Evolutionary conservation across 2,329 filamentous ascomycete species (phyloP), one percentile per base, ranked within the genome.

Genomic region (Diplodia seriata): DNA sequence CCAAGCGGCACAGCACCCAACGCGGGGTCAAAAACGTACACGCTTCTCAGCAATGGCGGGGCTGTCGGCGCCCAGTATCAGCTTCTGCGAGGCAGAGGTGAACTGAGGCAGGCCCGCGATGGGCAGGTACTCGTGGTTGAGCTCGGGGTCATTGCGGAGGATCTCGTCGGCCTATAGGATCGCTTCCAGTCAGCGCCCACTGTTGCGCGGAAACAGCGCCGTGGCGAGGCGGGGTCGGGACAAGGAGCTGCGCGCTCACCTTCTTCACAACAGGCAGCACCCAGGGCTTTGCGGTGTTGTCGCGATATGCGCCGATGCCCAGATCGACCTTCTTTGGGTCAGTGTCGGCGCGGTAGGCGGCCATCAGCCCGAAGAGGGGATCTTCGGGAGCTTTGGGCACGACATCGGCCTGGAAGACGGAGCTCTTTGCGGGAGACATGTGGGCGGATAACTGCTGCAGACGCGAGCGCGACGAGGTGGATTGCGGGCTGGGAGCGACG

Each of bases 101-200:
- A 97, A 96, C 71, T 90, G 86, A 67, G 90, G 82, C 69, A 98
- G 86, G 76, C 95, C 95, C 70, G 93, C 91, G 79, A 99, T 99
- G 69, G 95, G 94, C 69, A 96, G 92, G 82, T 99, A 99, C 86
- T 99, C 95, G 85, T 99, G 94, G 84, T 99, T 97, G 74, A 97
- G 86, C 69, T 92, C 87, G 77, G 94, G 93, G 81, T 97, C 93
- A 78, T 91, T 90, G 80, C 90, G 91, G 73, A 98, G 87, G 75
- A 93, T 89, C 72, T 95, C 91, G 79, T 98, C 94, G 74, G 95
- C 95, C 94, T 98, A 78, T 67, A 26, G 47, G 49, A 68, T 57
- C 55, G 59, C 53, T 50, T 67, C 64, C 64, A 67, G 64, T 67
- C 64, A 67, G 64, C 64, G 38, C 31, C n/a, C 51, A 56, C 23